Conservation (phyloP, 441 rosid species). For the Kokia cookei region DNA sequence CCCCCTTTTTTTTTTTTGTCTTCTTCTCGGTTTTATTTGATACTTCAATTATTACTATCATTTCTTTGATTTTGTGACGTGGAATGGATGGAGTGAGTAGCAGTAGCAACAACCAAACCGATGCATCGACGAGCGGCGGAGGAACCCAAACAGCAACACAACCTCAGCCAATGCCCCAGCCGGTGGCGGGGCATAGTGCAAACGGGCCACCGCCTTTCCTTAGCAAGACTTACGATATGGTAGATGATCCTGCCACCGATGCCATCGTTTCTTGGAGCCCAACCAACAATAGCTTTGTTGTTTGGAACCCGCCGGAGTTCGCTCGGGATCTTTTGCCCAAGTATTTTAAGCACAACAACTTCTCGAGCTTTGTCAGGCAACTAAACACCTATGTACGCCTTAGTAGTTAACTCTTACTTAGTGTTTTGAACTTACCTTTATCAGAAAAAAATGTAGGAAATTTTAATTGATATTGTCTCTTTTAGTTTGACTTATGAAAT, state of each 20-base stretch:
- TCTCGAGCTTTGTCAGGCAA: constrained; percentile 93
- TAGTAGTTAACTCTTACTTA: neutral
- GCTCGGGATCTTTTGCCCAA: constrained; percentile 79
- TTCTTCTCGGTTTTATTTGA: neutral
- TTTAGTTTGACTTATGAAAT: neutral
- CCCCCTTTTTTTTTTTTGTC: neutral
- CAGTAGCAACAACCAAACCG: constrained; percentile 16
- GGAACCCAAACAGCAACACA: constrained; percentile 4
- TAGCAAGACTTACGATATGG: constrained; percentile 96
- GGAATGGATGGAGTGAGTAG: constrained; percentile 42
- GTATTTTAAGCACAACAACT: constrained; percentile 84
- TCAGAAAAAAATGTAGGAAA: neutral
- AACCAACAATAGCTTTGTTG: constrained; percentile 73
- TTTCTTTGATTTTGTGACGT: neutral
- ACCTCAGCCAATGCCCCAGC: constrained; percentile 29
- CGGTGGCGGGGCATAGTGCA: constrained; percentile 38
- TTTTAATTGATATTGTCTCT: neutral
- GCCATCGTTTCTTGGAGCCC: constrained; percentile 75
- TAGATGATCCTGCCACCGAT: constrained; percentile 71
- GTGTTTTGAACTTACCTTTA: neutral
- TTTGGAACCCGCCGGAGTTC: constrained; percentile 90
- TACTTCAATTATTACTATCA: neutral
- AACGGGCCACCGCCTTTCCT: constrained; percentile 84
- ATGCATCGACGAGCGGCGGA: constrained; percentile 28
- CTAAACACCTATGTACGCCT: constrained; percentile 70